Evolutionary conservation across 805 yeast species (phyloP).

Genomic region (Lipomyces sp.): DNA sequence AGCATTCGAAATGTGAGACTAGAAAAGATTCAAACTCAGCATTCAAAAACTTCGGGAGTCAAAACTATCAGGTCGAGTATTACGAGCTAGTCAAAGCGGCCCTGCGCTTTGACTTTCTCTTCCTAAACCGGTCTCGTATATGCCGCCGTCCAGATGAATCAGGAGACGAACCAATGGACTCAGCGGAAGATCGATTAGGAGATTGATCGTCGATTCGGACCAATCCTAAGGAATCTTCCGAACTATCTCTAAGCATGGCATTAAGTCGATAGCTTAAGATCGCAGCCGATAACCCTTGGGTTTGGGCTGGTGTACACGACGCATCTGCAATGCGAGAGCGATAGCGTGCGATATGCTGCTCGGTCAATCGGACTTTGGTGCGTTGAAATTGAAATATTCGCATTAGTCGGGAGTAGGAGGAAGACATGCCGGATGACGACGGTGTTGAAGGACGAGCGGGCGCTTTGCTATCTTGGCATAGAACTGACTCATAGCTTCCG

Average conservation of each 20-base stretch:
- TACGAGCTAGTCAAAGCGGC: neutral
- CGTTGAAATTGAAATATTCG: conserved; percentile 9
- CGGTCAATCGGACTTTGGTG: conserved; percentile 3
- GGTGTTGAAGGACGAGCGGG: conserved; percentile 6
- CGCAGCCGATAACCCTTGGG: conserved; percentile 6
- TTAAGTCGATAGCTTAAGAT: conserved; percentile 3
- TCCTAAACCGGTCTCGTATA: neutral
- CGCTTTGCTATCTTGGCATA: neutral
- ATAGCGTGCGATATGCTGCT: conserved; percentile 1
- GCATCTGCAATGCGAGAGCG: conserved; percentile 5
- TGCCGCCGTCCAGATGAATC: neutral
- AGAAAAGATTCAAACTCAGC: neutral
- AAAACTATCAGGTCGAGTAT: neutral
- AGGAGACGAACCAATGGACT: neutral
- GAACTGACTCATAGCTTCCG: neutral
- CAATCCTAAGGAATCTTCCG: conserved; percentile 5
- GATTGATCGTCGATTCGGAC: conserved; percentile 5
- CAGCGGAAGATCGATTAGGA: conserved; percentile 7
- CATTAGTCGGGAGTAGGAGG: conserved; percentile 1
- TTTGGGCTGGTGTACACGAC: neutral
- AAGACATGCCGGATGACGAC: neutral
- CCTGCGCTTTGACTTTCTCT: neutral
- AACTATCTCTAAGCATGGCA: conserved; percentile 1
- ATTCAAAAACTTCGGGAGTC: neutral
- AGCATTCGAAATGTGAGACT: too few relatives aligned